Evolutionary conservation across 805 yeast genomes (phyloP).

Genomic region (Zygosaccharomyces bisporus): DNA sequence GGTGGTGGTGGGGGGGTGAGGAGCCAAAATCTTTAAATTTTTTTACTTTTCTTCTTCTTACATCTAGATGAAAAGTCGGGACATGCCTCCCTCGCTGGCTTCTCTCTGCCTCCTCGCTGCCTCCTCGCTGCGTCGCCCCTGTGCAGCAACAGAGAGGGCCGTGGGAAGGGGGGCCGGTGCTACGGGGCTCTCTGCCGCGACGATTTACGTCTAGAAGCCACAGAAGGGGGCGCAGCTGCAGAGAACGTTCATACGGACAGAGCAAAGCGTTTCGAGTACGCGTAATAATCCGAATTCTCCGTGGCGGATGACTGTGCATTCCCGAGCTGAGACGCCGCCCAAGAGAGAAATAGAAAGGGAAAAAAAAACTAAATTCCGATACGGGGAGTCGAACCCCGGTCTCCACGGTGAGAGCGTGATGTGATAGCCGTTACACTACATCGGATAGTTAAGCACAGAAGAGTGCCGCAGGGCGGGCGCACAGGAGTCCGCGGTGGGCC

Average conservation of each 20-base stretch:
- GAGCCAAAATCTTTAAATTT: background rate
- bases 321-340: too few species aligned
- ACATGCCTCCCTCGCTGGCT: too few species aligned
- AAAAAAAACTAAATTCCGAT: too few species aligned
- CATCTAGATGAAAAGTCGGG: background rate
- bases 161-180: too few species aligned
- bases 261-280: background rate
- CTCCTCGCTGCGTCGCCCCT: too few species aligned
- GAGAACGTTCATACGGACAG: background rate
- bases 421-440: constrained; percentile 33
- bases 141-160: too few species aligned
- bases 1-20: too few species aligned
- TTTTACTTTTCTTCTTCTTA: background rate
- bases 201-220: background rate
- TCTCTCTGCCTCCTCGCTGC: too few species aligned
- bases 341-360: too few species aligned
- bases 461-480: too few species aligned
- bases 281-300: background rate
- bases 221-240: constrained; percentile 1
- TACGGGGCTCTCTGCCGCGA: background rate
- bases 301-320: too few species aligned
- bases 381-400: constrained; percentile 34
- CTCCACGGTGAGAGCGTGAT: constrained; percentile 33
- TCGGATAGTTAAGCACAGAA: constrained; percentile 19
- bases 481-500: too few species aligned